Percentiles rank a stretch among this genome's conserved stretches.
phyloP scores from a whole-genome alignment of 768 basidiomycete genomes.

The Termitomyces bulborhizus region DNA sequence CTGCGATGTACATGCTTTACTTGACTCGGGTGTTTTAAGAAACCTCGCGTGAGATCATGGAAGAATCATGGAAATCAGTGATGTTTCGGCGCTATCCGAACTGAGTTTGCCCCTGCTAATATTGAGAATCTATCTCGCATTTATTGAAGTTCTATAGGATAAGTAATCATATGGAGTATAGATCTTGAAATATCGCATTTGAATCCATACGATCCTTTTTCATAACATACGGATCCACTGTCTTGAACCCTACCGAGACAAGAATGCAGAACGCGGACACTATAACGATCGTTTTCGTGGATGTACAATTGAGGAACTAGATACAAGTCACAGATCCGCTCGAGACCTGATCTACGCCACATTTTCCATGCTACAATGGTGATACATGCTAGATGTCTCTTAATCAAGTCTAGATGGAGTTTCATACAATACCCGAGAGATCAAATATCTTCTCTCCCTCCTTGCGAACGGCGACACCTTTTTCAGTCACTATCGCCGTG shows the following conservation, averaged over 20 bases:
- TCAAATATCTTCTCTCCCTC: constrained; percentile 58
- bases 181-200: no score
- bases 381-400: neutral
- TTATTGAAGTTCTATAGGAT: no score
- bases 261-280: no score
- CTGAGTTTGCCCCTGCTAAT: no score
- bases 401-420: neutral
- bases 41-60: constrained; percentile 9
- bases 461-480: constrained; percentile 77
- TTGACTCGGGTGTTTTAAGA: neutral
- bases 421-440: constrained; percentile 47
- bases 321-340: no score
- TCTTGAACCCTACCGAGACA: no score
- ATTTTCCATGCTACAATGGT: neutral
- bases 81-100: neutral
- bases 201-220: no score
- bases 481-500: constrained; percentile 93
- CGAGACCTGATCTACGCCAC: neutral
- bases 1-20: constrained; percentile 40
- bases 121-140: neutral
- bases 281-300: no score
- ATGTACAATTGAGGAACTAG: no score
- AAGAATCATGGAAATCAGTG: neutral
- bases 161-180: no score
- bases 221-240: no score